Evolutionary conservation across 345 rosid genomes (phyloP), one percentile per base, ranked within the genome.

Genomic region (Populus davidiana): DNA sequence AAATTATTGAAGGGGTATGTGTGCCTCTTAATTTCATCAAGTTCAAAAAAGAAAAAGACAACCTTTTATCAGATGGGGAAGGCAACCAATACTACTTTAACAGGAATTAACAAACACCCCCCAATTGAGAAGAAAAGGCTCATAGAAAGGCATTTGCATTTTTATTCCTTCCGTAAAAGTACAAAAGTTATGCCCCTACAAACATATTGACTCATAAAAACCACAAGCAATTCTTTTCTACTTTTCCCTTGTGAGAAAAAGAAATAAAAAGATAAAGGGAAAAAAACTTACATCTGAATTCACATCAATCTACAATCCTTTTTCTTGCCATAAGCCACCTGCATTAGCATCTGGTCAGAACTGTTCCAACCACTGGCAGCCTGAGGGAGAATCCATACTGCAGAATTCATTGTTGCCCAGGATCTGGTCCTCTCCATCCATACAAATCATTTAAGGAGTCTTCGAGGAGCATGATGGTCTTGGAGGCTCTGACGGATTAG

Each of bases 341-440:
- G 73, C 36, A 23, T 69, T 72, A 67, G 79, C 75, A 81, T 81
- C 74, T 73, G 81, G 82, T 82, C 89, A 82, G 84, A 86, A 84
- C 73, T 84, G 81, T 75, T 77, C 81, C 67, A 69, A 85, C 85
- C 82, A 69, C 73, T n/a, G n/a, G 81, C 72, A 73, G 62, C 33
- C 47, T 39, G 75, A 65, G 71, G 78, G 70, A 69, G 75, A 36
- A 41, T 72, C 81, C 79, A 67, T 65, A 39, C 36, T 71, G 75
- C 56, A 74, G 50, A 69, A 59, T 16, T 86, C 77, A 83, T 77
- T 83, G 81, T 74, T 61, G 82, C 75, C 76, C 85, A 25, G 41
- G 16, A 79, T 70, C 89, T 82, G 86, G 71, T 17, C 61, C 75
- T 74, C 47, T 9, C 69, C 84, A 80, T 74, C 33, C 83, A 85